Conservation (phyloP, 345 rosid species). For the Citrus sp. region DNA sequence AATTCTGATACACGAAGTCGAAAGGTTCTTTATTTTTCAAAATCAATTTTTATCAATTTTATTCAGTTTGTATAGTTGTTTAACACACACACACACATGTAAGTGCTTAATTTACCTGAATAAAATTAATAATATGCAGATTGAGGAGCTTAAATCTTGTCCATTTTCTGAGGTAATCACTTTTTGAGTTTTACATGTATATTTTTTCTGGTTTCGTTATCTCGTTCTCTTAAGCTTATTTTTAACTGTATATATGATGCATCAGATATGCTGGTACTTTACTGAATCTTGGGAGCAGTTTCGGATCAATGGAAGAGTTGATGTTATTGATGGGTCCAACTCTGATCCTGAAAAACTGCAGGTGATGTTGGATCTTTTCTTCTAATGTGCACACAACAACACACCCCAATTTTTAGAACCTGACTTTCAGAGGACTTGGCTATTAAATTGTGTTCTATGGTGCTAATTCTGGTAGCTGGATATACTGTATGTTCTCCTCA, state of each 20-base stretch:
- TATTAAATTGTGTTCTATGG: background rate
- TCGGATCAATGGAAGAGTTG: constrained; percentile 74
- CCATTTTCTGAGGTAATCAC: constrained; percentile 76
- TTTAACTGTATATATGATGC: background rate
- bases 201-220: background rate
- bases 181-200: background rate
- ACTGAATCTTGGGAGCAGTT: constrained; percentile 91
- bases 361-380: constrained; percentile 29
- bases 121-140: constrained; percentile 32
- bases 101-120: background rate
- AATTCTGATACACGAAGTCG: constrained; percentile 65
- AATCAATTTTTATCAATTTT: background rate
- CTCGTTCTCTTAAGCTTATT: background rate
- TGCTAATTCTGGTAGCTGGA: background rate
- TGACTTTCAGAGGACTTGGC: background rate
- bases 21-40: constrained; percentile 38
- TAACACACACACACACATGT: too few species aligned
- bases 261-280: constrained; percentile 84
- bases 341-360: constrained; percentile 59
- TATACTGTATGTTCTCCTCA: constrained; percentile 6
- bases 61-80: background rate
- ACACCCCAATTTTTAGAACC: background rate
- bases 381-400: background rate
- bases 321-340: constrained; percentile 63
- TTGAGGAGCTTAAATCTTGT: constrained; percentile 77